Conservation (phyloP, 352 stramenopile genomes). For the Pilasporangium apinafurcum region DNA sequence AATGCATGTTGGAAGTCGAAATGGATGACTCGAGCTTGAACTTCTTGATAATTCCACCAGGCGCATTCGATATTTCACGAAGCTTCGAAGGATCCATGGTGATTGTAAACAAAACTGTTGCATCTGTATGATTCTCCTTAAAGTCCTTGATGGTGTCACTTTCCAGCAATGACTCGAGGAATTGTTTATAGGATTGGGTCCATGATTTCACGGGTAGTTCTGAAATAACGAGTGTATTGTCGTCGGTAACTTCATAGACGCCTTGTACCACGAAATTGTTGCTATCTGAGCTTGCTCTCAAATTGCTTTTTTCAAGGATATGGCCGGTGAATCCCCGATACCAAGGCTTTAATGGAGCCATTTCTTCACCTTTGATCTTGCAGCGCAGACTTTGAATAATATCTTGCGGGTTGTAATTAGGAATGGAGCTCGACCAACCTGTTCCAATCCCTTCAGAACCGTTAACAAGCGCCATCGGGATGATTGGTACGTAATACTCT, state of each 20-base stretch:
- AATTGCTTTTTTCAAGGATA: conserved; percentile 71
- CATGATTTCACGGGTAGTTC: conserved; percentile 95
- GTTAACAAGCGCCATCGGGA: conserved; percentile 97
- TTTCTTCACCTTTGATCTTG: conserved; percentile 56
- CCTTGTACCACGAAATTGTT: conserved; percentile 84
- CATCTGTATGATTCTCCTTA: conserved; percentile 91
- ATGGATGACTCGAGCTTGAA: conserved; percentile 95
- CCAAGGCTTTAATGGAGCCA: conserved; percentile 77
- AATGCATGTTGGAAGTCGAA: conserved; percentile 96
- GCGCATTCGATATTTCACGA: conserved; percentile 56
- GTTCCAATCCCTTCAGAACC: conserved; percentile 97
- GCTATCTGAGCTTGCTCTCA: conserved; percentile 35
- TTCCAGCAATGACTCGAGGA: conserved; percentile 89
- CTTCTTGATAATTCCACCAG: conserved; percentile 87
- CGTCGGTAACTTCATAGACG: conserved; percentile 71
- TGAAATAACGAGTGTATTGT: conserved; percentile 91
- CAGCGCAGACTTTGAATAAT: conserved; percentile 77
- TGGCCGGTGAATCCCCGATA: conserved; percentile 89
- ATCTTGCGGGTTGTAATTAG: conserved; percentile 90
- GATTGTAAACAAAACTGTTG: conserved; percentile 90
- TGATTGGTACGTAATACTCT: conserved; percentile 93
- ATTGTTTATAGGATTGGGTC: conserved; percentile 96
- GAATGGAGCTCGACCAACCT: conserved; percentile 90
- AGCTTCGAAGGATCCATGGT: conserved; percentile 65
- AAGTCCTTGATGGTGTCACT: conserved; percentile 87